Base-by-base conservation (phyloP, 768 basidiomycete species). In the Lactarius indigo region DNA sequence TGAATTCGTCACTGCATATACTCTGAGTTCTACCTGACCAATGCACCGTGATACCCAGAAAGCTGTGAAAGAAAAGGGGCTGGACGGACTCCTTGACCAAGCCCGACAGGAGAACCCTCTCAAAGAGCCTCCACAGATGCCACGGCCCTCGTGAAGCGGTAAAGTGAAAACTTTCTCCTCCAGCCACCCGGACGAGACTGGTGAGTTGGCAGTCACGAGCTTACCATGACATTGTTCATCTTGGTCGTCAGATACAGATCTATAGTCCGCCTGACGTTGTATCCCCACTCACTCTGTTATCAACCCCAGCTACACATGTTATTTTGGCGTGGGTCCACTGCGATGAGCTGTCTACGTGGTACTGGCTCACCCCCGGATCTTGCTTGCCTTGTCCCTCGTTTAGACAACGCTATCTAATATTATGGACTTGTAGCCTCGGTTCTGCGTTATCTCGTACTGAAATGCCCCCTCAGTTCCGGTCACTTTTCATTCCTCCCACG, bases 51-150 rank as follows among this genome's bases (percentile, higher is more conserved):
- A 30, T 18, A 8, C 15, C 10, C 72, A 95, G 94, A 87, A 83
- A 78, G 94, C 94, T 1, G 85, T 90, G 35, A 87, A 86, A 72
- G 88, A 89, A 18, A 90, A 88, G 69, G 91, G 89, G 7, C 79
- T 97, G 17, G 87, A 89, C 18, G 83, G 83, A 1, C 76, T 97
- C 60, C 79, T 98, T 1, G 83, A 89, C 58, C 90, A 93, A 73
- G 93, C 96, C 30, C 71, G 77, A 9, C 60, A 68, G 39, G 76
- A 77, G 54, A 76, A 78, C 57, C 77, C 77, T 3, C 70, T 92
- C 69, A 85, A 82, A 47, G 85, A 88, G 28, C 85, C 86, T 5
- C 81, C 83, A 26, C 80, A 84, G 12, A 77, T 81, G 39, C 69
- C 79, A 50, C 60, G 63, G 30, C 61, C 64, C 55, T 61, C 71